phyloP scores from a whole-genome alignment of 768 basidiomycete genomes.

The Naganishia kalamii region DNA sequence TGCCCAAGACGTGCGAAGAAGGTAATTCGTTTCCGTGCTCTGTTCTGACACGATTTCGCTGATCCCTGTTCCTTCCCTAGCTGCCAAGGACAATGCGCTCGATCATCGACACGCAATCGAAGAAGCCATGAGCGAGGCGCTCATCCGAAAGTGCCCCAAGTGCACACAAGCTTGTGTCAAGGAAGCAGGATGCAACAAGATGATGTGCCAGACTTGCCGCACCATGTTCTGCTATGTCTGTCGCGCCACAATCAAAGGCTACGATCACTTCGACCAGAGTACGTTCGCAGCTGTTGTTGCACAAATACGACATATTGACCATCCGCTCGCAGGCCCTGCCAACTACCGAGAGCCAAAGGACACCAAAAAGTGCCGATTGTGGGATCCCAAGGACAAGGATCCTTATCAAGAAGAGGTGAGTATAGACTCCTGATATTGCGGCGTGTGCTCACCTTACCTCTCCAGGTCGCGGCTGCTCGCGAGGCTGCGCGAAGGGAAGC shows the following conservation, averaged over 20 bases:
- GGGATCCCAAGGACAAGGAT: constrained; percentile 28
- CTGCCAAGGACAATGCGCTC: constrained; percentile 60
- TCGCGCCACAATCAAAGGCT: constrained; percentile 56
- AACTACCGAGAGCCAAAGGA: constrained; percentile 13
- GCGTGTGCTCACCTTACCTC: neutral
- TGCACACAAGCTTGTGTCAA: constrained; percentile 61
- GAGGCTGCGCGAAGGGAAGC: constrained; percentile 27
- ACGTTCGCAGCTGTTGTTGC: neutral
- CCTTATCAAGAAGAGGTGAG: constrained; percentile 29
- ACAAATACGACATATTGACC: neutral
- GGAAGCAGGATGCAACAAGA: constrained; percentile 70
- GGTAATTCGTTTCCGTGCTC: neutral
- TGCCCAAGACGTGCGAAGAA: constrained; percentile 47
- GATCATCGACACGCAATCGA: constrained; percentile 73
- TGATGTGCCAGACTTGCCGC: constrained; percentile 54
- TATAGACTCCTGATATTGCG: neutral
- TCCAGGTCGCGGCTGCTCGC: constrained; percentile 32
- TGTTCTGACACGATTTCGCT: neutral
- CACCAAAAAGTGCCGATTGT: constrained; percentile 30
- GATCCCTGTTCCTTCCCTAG: neutral
- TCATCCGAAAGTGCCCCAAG: constrained; percentile 82
- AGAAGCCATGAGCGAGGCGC: constrained; percentile 84
- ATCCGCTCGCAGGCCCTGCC: constrained; percentile 2
- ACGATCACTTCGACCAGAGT: constrained; percentile 43
- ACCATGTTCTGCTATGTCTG: constrained; percentile 81